Evolutionary conservation across 2,329 filamentous ascomycete genomes (phyloP).

Genomic region (Calonectria henricotiae): DNA sequence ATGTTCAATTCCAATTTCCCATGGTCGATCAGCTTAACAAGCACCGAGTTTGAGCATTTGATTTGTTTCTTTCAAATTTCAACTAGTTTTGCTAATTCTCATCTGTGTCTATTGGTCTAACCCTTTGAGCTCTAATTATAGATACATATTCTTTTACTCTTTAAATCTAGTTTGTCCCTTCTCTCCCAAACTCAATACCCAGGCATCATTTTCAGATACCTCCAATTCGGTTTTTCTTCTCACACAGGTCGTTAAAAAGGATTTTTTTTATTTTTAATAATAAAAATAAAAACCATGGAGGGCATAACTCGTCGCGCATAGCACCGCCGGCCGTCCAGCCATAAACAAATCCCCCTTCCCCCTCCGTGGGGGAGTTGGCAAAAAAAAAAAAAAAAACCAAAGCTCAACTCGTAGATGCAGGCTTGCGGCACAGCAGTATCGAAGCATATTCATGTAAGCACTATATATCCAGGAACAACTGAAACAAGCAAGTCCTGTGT

Average conservation of each 20-base stretch:
- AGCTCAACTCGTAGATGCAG: not conserved
- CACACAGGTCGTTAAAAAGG: constrained; percentile 31
- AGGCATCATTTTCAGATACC: constrained; percentile 29
- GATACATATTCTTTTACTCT: constrained; percentile 2
- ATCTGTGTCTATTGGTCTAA: constrained; percentile 5
- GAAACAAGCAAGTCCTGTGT: constrained; percentile 6
- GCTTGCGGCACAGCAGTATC: constrained; percentile 8
- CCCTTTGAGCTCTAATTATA: constrained; percentile 16
- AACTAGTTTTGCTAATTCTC: constrained; percentile 1
- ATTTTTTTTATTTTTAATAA: no score
- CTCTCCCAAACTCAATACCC: constrained; percentile 28
- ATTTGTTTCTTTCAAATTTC: not conserved
- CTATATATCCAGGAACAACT: not conserved
- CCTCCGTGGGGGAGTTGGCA: not conserved
- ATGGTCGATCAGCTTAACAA: no score
- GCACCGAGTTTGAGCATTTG: not conserved
- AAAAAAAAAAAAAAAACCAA: constrained; percentile 17
- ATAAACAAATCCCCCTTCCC: not conserved
- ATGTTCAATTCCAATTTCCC: no score
- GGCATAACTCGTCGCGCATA: constrained; percentile 22
- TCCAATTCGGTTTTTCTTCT: constrained; percentile 21
- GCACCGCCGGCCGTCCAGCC: constrained; percentile 12
- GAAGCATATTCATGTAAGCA: constrained; percentile 21
- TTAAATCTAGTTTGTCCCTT: not conserved
- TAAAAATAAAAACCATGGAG: constrained; percentile 4